Evolutionary conservation across 2,329 filamentous ascomycete genomes (phyloP), one percentile per base, ranked within the genome.

Genomic region (Neonectria coccinea): DNA sequence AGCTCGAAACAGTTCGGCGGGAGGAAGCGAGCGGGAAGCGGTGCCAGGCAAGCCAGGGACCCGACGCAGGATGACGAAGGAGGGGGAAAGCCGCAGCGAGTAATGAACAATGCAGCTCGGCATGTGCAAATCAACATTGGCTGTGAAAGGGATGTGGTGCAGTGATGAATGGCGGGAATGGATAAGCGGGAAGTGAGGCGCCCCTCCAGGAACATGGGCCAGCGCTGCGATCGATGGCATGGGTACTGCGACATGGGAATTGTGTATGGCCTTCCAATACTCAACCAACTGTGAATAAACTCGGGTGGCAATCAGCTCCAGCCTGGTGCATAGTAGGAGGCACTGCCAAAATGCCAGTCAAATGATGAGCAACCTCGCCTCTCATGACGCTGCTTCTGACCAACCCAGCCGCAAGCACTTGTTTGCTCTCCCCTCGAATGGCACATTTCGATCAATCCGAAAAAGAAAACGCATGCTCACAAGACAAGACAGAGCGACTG

Each of bases 1-100:
- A 33, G 29, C 27, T 51, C 47, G 47, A 51, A 51, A 51, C 47
- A 25, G 44, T 44, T 50, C 25, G 25, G 47, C 47, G 47, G 47
- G 25, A 31, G 47, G 16, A 50, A 16, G 29, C 29, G 25, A n/a
- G 25, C n/a, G 47, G 47, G 6, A n/a, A 50, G 47, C 47, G 16
- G 25, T 14, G 7, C 47, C 47, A 18, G 6, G 47, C 47, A 18
- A 11, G 47, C 25, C 18, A n/a, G 47, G 47, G 25, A 18, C 47
- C 25, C 27, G 18, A 12, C 27, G 16, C 16, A 18, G 25, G 8
- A 20, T 25, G 42, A 22, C 16, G 45, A 31, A 31, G 27, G n/a
- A 29, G 5, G 27, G 45, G 45, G 12, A 6, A 36, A 5, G 1
- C 33, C 4, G 45, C 16, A 25, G 16, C 25, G 22, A n/a, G 27